Conservation (phyloP, 352 stramenopile species). For the Saprolegnia diclina region DNA sequence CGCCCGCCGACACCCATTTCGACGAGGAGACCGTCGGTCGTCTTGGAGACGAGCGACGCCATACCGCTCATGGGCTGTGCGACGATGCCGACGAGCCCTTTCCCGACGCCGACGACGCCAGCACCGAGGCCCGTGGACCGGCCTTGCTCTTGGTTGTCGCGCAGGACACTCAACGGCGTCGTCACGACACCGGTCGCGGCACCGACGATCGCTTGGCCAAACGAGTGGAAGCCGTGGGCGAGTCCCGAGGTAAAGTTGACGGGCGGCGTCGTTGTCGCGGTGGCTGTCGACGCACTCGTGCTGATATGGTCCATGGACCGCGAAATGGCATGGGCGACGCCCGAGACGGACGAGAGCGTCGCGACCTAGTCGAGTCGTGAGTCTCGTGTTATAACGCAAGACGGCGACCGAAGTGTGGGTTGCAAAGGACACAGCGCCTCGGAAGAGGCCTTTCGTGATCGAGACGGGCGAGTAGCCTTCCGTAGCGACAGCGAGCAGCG, state of each 20-base stretch:
- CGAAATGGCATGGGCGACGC: constrained; percentile 77
- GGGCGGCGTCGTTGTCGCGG: constrained; percentile 54
- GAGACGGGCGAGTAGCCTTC: constrained; percentile 74
- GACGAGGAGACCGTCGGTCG: constrained; percentile 68
- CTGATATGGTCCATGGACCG: constrained; percentile 74
- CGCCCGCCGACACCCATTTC: constrained; percentile 33
- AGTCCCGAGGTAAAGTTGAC: constrained; percentile 59
- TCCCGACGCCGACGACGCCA: constrained; percentile 63
- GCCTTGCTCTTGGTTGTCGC: constrained; percentile 18
- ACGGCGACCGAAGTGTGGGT: constrained; percentile 47
- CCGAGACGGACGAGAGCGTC: constrained; percentile 63
- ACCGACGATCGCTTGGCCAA: constrained; percentile 70
- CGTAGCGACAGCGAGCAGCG: constrained; percentile 45
- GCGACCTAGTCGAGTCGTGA: constrained; percentile 28
- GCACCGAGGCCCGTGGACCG: constrained; percentile 38
- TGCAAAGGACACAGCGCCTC: constrained; percentile 64
- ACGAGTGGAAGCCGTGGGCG: constrained; percentile 52
- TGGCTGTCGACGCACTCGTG: constrained; percentile 53
- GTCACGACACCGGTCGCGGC: constrained; percentile 69
- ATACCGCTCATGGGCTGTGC: constrained; percentile 70
- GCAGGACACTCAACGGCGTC: constrained; percentile 60
- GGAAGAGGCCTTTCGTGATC: constrained; percentile 62
- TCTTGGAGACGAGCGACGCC: constrained; percentile 67
- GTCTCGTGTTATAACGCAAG: background rate
- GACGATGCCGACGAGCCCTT: constrained; percentile 73